Conservation (phyloP, 495 filamentous ascomycete species). For the Podospora conica region DNA sequence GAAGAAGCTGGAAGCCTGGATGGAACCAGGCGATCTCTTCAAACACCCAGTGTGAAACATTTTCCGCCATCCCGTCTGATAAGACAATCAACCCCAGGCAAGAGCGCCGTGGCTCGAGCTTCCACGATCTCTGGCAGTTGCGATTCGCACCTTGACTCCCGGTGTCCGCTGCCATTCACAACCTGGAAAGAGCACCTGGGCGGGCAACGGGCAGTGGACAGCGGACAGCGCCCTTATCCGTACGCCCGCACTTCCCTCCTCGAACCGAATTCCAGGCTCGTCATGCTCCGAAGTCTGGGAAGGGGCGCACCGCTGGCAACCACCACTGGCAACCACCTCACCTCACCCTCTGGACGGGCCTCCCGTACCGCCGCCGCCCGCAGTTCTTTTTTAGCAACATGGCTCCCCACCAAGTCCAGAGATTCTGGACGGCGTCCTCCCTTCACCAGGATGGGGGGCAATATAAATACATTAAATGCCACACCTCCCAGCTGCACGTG, state of each 20-base stretch:
- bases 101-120: too few species aligned
- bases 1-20: not conserved
- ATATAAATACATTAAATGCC: constrained; percentile 28
- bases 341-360: constrained; percentile 2
- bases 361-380: constrained; percentile 9
- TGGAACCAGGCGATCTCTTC: not conserved
- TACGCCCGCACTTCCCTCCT: not conserved
- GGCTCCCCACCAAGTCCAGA: constrained; percentile 3
- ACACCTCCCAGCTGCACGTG: constrained; percentile 25
- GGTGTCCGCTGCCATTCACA: not conserved
- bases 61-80: not conserved
- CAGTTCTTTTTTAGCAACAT: constrained; percentile 21
- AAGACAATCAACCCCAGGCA: not conserved
- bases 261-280: constrained; percentile 4
- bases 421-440: constrained; percentile 9
- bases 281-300: not conserved
- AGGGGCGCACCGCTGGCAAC: too few species aligned
- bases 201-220: too few species aligned
- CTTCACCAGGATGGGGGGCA: constrained; percentile 20
- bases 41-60: not conserved
- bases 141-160: not conserved
- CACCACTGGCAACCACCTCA: constrained; percentile 3
- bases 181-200: not conserved
- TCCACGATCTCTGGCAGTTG: not conserved
- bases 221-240: too few species aligned